Conservation (phyloP, 805 yeast genomes). For the Kazachstania kunashirensis region DNA sequence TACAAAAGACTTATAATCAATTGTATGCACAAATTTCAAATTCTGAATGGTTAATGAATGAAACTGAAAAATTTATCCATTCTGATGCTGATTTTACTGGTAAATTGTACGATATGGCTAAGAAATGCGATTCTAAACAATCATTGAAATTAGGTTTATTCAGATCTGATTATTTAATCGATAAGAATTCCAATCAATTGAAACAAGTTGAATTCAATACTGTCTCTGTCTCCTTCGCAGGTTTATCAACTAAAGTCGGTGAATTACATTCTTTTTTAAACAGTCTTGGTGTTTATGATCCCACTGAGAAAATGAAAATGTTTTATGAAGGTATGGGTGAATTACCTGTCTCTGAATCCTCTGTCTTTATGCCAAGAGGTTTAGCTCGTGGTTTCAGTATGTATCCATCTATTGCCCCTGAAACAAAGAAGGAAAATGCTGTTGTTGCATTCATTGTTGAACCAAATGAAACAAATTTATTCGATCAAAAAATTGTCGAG, state of each 20-base stretch:
- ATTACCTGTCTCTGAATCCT: slow-evolving; percentile 60
- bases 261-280: slow-evolving; percentile 62
- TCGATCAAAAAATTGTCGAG: slow-evolving; percentile 85
- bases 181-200: slow-evolving; percentile 37
- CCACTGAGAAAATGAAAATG: slow-evolving; percentile 29
- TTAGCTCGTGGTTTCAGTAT: slow-evolving; percentile 8
- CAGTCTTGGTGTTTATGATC: slow-evolving; percentile 42
- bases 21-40: slow-evolving; percentile 57
- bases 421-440: slow-evolving; percentile 41
- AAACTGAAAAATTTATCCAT: slow-evolving; percentile 43
- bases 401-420: slow-evolving; percentile 50
- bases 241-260: slow-evolving; percentile 72
- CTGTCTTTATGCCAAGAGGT: slow-evolving; percentile 18
- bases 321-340: slow-evolving; percentile 33
- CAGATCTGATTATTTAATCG: slow-evolving; percentile 81
- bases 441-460: slow-evolving; percentile 73
- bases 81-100: slow-evolving; percentile 78
- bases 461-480: slow-evolving; percentile 75
- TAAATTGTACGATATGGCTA: slow-evolving; percentile 40
- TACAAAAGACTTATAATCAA: slow-evolving; percentile 62
- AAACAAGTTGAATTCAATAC: slow-evolving; percentile 97
- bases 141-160: slow-evolving; percentile 72
- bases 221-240: slow-evolving; percentile 91
- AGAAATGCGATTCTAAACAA: slow-evolving; percentile 42
- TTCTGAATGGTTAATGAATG: slow-evolving; percentile 55